Conservation (phyloP, 768 basidiomycete genomes). For the Pulveroboletus sp. region DNA sequence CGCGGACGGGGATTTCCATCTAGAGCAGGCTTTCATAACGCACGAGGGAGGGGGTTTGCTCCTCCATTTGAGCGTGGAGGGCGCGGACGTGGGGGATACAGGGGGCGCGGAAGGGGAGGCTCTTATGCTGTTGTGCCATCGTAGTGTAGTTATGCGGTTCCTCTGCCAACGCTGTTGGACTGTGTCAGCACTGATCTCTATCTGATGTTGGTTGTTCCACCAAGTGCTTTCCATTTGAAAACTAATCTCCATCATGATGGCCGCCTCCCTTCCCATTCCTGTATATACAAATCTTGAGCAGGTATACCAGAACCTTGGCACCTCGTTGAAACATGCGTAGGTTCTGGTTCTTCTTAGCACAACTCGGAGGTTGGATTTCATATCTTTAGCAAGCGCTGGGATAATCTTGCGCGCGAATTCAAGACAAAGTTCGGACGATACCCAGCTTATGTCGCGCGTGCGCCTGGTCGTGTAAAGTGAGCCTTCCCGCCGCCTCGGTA, state of each 20-base stretch:
- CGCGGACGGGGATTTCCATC: conserved; percentile 27
- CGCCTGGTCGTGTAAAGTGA: conserved; percentile 82
- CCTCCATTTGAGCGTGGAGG: conserved; percentile 31
- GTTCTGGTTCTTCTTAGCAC: conserved; percentile 9
- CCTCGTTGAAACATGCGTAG: conserved; percentile 52
- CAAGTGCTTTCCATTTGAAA: too few species aligned
- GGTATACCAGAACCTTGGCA: conserved; percentile 51
- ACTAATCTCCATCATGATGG: conserved; percentile 29
- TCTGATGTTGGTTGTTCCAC: too few species aligned
- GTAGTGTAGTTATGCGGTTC: neutral
- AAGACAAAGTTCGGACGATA: conserved; percentile 59
- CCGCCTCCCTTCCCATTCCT: conserved; percentile 57
- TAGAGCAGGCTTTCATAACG: conserved; percentile 20
- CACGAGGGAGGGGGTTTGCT: conserved; percentile 34
- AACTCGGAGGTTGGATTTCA: too few species aligned
- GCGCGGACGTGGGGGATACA: conserved; percentile 28
- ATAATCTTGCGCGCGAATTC: conserved; percentile 60
- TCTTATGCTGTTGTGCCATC: neutral
- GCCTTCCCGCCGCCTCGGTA: conserved; percentile 7
- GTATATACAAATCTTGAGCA: conserved; percentile 56
- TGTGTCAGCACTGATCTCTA: too few species aligned
- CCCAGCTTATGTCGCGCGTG: conserved; percentile 69
- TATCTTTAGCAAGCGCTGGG: conserved; percentile 49
- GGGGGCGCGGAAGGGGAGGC: conserved; percentile 33
- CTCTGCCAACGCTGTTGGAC: too few species aligned